Evolutionary conservation across 2,329 filamentous ascomycete species (phyloP), one percentile per base, ranked within the genome.

Genomic region (Ilyonectria mors-panacis): DNA sequence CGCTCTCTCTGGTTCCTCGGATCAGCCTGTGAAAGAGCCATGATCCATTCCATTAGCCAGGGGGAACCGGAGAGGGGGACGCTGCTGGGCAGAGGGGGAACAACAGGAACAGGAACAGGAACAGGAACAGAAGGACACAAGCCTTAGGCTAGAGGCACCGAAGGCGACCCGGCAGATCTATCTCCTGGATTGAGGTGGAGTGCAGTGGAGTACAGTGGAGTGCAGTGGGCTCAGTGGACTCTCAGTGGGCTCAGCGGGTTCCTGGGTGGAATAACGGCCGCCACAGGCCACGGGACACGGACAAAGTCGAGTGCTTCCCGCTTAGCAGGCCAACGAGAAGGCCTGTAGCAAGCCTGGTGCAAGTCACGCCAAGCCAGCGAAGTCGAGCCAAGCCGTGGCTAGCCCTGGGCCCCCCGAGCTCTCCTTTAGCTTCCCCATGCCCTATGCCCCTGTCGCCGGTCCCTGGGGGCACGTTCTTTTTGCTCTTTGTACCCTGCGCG

Each of bases 271-370:
- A 56, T 47, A 63, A 63, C 59, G 59, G 51, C 59, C 50, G 59
- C 44, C 42, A 63, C 59, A 50, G 51, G 45, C 53, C 33, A 23
- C 53, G 33, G 53, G 35, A 9, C 35, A 17, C 33, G 19, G 35
- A 42, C 53, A 42, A n/a, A 62, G 28, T 56, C 23, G 42, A 63
- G 17, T 37, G 51, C 59, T 35, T 63, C 33, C 58, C 59, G 59
- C 59, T 63, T 63, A 63, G 44, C 59, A 63, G 33, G 21, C 59
- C 59, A 63, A 63, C 59, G 42, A 63, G 59, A 63, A 10, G 21
- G 42, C 59, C 21, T n/a, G 53, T 7, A 3, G 13, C 50, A 39
- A 56, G 59, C 50, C 33, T 37, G 44, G 35, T 28, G 21, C 57
- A 48, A 48, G 57, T 28, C 45, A 35, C 37, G 57, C 28, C 37